Conservation (phyloP, 495 filamentous ascomycete genomes). For the Penicillium ucsense region DNA sequence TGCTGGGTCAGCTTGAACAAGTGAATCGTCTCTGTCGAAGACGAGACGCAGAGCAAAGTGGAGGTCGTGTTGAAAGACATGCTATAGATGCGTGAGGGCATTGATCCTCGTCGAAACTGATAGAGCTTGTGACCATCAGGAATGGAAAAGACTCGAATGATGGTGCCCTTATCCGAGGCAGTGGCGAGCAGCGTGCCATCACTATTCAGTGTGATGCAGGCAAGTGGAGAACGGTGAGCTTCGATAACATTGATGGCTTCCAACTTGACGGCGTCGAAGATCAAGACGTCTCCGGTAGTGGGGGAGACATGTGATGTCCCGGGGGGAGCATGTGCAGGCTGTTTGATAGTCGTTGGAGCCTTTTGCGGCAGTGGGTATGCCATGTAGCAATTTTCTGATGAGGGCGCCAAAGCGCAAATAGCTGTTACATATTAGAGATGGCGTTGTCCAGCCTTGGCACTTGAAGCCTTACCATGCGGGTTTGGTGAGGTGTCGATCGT, state of each 20-base stretch:
- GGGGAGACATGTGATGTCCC: constrained; percentile 61
- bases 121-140: constrained; percentile 84
- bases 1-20: constrained; percentile 68
- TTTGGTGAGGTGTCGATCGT: constrained; percentile 92
- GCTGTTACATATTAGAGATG: constrained; percentile 37
- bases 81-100: constrained; percentile 89
- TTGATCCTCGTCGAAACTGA: constrained; percentile 89
- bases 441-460: not conserved
- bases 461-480: constrained; percentile 49
- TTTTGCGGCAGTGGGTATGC: constrained; percentile 89
- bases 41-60: constrained; percentile 88
- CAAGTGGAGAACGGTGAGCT: constrained; percentile 88
- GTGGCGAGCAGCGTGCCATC: constrained; percentile 92
- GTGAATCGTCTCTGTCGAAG: constrained; percentile 93
- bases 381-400: constrained; percentile 89
- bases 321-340: constrained; percentile 79
- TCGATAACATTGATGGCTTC: constrained; percentile 88
- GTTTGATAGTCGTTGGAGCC: constrained; percentile 50
- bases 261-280: constrained; percentile 78
- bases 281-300: constrained; percentile 83
- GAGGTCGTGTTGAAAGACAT: constrained; percentile 99
- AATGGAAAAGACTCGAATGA: constrained; percentile 88
- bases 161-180: constrained; percentile 93
- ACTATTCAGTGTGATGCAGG: constrained; percentile 78
- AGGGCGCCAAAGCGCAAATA: constrained; percentile 85